These are phyloP conservation scores for Coniella vitis DNA, from an alignment of 2,329 filamentous ascomycete species.

Conservation along the genomic window DNA sequence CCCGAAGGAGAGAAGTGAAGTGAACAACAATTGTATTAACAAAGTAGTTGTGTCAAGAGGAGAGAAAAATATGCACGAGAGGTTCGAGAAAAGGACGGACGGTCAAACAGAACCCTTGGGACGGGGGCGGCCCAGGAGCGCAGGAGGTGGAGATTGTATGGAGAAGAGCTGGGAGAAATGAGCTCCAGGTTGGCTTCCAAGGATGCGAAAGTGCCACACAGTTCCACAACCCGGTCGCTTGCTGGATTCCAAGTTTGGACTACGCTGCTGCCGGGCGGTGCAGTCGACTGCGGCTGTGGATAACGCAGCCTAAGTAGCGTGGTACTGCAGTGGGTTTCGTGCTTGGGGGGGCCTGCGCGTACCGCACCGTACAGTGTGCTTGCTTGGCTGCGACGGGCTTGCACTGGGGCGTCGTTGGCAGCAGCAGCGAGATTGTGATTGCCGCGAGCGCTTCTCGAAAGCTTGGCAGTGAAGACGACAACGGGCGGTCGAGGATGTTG, in stretches of 20 bases:
- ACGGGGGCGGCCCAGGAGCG: constrained; percentile 16
- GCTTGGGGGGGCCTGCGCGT: background rate
- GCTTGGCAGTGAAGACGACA: background rate
- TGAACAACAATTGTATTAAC: constrained; percentile 14
- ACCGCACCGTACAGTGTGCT: background rate
- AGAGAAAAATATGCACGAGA: constrained; percentile 16
- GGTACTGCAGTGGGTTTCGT: background rate
- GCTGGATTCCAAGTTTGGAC: background rate
- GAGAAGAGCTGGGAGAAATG: constrained; percentile 17
- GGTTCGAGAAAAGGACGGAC: constrained; percentile 22
- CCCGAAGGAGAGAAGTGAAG: background rate
- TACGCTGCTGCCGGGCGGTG: background rate
- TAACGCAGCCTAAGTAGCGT: constrained; percentile 1
- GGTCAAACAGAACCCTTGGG: constrained; percentile 9
- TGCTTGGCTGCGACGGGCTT: no score
- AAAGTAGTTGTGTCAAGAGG: constrained; percentile 8
- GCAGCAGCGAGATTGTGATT: no score
- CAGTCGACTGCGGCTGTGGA: background rate
- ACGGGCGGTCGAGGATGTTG: no score
- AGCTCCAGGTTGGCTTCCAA: constrained; percentile 19
- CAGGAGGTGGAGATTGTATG: constrained; percentile 20
- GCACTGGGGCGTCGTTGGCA: no score
- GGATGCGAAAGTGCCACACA: constrained; percentile 11
- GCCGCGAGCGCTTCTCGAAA: no score
- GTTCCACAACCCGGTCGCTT: constrained; percentile 4